Conservation (phyloP, 768 basidiomycete species). For the Mycena vitilis region DNA sequence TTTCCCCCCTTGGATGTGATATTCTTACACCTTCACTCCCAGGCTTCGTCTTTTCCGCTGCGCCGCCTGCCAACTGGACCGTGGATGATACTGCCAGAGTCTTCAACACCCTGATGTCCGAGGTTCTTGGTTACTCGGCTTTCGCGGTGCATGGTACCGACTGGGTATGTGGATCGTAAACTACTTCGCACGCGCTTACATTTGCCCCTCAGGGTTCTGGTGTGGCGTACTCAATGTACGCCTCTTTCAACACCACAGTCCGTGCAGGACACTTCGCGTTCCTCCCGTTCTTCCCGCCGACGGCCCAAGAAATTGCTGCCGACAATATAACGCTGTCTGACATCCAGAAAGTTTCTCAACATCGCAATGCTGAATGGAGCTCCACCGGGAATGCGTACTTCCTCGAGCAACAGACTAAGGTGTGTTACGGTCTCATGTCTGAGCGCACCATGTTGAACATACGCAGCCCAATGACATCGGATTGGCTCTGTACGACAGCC, state of each 20-base stretch:
- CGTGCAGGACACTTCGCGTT: constrained; percentile 26
- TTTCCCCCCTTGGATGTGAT: no score
- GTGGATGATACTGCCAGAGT: constrained; percentile 40
- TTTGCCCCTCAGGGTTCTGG: background rate
- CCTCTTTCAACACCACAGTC: constrained; percentile 20
- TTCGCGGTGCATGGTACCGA: constrained; percentile 38
- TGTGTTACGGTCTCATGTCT: no score
- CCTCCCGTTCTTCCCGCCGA: constrained; percentile 21
- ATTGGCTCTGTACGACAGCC: constrained; percentile 15
- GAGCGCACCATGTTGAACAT: background rate
- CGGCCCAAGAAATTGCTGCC: constrained; percentile 9
- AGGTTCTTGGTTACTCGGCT: constrained; percentile 39
- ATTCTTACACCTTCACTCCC: no score
- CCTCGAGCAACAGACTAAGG: background rate
- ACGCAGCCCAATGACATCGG: constrained; percentile 33
- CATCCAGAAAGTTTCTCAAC: constrained; percentile 12
- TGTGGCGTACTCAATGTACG: constrained; percentile 14
- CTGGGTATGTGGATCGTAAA: no score
- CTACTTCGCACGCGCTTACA: no score
- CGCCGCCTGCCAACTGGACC: constrained; percentile 35
- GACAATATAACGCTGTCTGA: constrained; percentile 17
- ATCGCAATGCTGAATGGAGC: constrained; percentile 5
- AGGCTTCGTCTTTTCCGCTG: constrained; percentile 36
- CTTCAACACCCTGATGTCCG: constrained; percentile 42
- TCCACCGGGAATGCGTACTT: background rate